phyloP scores from a whole-genome alignment of 148 eudicot genomes.

The Drosera capensis region DNA sequence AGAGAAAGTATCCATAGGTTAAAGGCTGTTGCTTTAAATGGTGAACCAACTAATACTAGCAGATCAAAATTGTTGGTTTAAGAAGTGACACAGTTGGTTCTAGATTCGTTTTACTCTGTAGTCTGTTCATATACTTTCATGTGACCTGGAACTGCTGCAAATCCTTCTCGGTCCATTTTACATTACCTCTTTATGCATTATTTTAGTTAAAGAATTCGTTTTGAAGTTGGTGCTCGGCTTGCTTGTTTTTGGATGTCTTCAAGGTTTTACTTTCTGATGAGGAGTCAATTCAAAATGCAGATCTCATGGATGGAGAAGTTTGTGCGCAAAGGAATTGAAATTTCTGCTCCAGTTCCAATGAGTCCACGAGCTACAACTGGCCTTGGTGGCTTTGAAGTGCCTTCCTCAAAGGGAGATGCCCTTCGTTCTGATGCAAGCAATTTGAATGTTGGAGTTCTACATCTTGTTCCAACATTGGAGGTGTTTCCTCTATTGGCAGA shows the following conservation, averaged over 20 bases:
- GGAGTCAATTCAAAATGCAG: constrained; percentile 28
- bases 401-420: constrained; percentile 70
- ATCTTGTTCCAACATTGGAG: constrained; percentile 87
- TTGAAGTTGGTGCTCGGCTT: neutral
- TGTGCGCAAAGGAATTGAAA: constrained; percentile 83
- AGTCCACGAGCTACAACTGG: constrained; percentile 77
- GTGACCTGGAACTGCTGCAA: neutral
- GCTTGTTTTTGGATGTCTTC: neutral
- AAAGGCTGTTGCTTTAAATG: no score
- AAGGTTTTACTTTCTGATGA: no score
- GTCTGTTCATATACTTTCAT: neutral
- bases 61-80: no score
- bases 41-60: no score
- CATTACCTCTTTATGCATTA: no score
- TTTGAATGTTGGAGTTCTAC: constrained; percentile 91
- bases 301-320: constrained; percentile 99
- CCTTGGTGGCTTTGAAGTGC: constrained; percentile 96
- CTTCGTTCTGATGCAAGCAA: constrained; percentile 92
- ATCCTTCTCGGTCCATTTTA: neutral
- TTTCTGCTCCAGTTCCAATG: constrained; percentile 91
- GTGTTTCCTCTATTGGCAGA: constrained; percentile 81
- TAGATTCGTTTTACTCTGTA: no score
- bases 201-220: no score
- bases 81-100: no score
- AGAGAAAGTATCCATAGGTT: no score